Evolutionary conservation across 257 asterid genomes (phyloP).

Genomic region (Solanum okadae): DNA sequence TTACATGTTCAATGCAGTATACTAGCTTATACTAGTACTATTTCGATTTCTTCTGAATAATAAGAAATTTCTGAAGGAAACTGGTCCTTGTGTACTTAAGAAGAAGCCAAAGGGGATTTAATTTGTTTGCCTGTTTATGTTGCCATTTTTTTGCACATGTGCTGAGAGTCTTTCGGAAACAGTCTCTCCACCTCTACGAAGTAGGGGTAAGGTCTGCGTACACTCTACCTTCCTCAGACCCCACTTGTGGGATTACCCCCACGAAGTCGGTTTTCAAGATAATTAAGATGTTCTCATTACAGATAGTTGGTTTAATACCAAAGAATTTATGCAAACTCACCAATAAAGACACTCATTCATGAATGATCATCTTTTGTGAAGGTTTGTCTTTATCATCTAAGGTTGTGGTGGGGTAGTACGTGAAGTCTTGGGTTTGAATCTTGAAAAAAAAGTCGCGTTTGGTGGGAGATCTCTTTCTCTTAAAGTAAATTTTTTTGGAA

Average conservation of each 20-base stretch:
- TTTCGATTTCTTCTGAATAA: neutral
- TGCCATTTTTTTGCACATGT: neutral
- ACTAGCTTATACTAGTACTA: neutral
- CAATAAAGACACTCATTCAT: neutral
- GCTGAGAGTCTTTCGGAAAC: neutral
- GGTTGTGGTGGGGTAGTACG: no score
- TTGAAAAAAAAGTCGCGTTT: no score
- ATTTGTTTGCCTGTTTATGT: neutral
- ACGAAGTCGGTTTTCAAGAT: neutral
- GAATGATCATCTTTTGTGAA: no score
- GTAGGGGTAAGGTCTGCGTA: neutral
- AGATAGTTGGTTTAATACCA: neutral
- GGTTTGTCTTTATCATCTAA: no score
- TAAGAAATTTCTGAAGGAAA: neutral
- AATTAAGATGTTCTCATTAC: neutral
- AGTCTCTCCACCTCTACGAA: neutral
- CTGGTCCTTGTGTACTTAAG: neutral
- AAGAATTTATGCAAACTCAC: neutral
- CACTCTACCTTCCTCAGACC: neutral
- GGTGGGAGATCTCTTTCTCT: no score
- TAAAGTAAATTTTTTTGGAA: rapidly evolving
- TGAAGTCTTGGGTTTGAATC: no score
- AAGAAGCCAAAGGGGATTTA: neutral
- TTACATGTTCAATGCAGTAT: neutral
- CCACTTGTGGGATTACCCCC: neutral